Conservation (phyloP, 2,329 filamentous ascomycete genomes). For the Colletotrichum sp. region DNA sequence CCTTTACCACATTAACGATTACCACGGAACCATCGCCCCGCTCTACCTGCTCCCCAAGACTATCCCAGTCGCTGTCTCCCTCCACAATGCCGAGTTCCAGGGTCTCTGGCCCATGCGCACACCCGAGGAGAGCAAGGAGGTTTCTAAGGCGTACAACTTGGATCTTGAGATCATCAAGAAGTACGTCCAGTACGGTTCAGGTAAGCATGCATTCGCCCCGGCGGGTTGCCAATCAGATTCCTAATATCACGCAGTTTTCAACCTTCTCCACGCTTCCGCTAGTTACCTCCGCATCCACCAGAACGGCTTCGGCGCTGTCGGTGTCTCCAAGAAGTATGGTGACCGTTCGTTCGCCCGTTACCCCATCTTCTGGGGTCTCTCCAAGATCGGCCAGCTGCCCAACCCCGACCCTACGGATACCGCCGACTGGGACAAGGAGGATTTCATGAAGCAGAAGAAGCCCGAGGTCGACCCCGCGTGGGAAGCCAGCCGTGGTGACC, state of each 20-base stretch:
- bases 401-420: conserved; percentile 71
- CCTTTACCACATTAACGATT: conserved; percentile 70
- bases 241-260: conserved; percentile 55
- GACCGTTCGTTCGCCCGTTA: conserved; percentile 70
- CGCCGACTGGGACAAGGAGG: conserved; percentile 61
- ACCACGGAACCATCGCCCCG: conserved; percentile 68
- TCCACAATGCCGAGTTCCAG: conserved; percentile 74
- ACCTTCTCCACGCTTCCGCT: conserved; percentile 69
- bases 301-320: conserved; percentile 71
- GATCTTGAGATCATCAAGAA: conserved; percentile 58
- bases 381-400: conserved; percentile 65
- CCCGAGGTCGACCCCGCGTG: conserved; percentile 60
- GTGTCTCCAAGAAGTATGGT: conserved; percentile 72
- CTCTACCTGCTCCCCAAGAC: conserved; percentile 69
- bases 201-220: neutral
- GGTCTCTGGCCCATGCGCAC: conserved; percentile 72
- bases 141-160: conserved; percentile 69
- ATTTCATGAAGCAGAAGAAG: conserved; percentile 49
- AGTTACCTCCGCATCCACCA: conserved; percentile 71
- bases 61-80: conserved; percentile 65
- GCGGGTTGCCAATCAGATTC: neutral
- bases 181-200: conserved; percentile 70
- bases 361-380: conserved; percentile 72
- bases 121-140: conserved; percentile 64
- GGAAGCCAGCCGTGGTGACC: conserved; percentile 55